A percentile compares a stretch with the other conserved stretches of the same genome.
These are phyloP conservation scores for Aurifilum marmelostoma DNA, from an alignment of 2,329 filamentous ascomycete species.

Conservation along the genomic window DNA sequence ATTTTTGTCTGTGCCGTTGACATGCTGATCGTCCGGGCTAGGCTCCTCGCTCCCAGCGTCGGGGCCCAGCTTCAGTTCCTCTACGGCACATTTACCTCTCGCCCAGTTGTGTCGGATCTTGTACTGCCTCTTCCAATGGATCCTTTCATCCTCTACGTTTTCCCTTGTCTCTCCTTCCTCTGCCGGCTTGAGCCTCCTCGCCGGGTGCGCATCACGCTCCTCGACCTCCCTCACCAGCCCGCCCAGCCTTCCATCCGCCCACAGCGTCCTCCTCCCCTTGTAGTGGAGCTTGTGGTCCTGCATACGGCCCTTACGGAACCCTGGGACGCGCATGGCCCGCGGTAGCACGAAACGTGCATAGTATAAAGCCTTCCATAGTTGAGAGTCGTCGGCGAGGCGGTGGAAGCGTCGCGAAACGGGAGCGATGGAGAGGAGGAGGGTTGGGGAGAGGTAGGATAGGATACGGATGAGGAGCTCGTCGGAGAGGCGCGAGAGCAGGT, in stretches of 20 bases:
- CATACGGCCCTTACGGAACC: constrained; percentile 48
- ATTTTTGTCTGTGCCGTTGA: constrained; percentile 35
- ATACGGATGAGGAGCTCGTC: constrained; percentile 89
- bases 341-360: constrained; percentile 86
- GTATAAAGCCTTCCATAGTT: constrained; percentile 90
- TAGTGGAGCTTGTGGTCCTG: constrained; percentile 47
- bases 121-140: constrained; percentile 89
- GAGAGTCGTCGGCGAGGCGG: constrained; percentile 74
- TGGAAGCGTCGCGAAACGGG: constrained; percentile 77
- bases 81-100: constrained; percentile 76
- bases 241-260: constrained; percentile 50
- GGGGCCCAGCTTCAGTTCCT: constrained; percentile 63
- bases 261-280: constrained; percentile 47
- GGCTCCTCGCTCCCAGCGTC: not conserved
- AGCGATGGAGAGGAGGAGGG: constrained; percentile 64
- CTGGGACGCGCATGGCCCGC: constrained; percentile 74
- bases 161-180: constrained; percentile 48
- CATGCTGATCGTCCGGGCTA: constrained; percentile 24
- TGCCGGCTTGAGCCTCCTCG: constrained; percentile 34
- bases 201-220: not conserved
- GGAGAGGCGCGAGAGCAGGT: constrained; percentile 74
- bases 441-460: constrained; percentile 73
- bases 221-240: constrained; percentile 39
- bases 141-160: constrained; percentile 31
- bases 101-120: constrained; percentile 91